Evolutionary conservation across 2,329 filamentous ascomycete species (phyloP).

Genomic region (Cladosporium sp.): DNA sequence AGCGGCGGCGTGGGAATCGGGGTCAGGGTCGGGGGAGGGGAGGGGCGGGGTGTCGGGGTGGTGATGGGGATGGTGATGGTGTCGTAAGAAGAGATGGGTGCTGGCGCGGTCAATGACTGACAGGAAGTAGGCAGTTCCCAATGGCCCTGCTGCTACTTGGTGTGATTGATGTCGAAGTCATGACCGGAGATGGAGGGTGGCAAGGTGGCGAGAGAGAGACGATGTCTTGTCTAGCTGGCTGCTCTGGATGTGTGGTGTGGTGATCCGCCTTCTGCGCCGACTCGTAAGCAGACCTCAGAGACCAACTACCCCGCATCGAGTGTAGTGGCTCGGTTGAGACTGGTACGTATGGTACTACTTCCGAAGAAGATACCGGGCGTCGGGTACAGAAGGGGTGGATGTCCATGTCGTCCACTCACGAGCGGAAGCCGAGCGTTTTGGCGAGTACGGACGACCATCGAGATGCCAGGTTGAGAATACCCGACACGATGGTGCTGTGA

Average conservation of each 20-base stretch:
- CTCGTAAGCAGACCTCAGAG: slow-evolving; percentile 7
- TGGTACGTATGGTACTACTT: slow-evolving; percentile 5
- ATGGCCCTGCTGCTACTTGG: background rate
- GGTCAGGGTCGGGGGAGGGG: background rate
- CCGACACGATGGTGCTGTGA: background rate
- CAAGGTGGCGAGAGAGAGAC: background rate
- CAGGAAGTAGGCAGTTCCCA: slow-evolving; percentile 3
- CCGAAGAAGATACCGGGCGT: slow-evolving; percentile 6
- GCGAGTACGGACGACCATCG: background rate
- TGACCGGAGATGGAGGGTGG: background rate
- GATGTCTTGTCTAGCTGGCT: background rate
- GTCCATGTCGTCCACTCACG: slow-evolving; percentile 4
- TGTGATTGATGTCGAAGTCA: background rate
- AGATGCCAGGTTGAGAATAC: background rate
- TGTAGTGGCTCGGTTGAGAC: slow-evolving; percentile 2
- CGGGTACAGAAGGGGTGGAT: background rate
- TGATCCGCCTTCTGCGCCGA: slow-evolving; percentile 3
- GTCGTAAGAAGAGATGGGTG: background rate
- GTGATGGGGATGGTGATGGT: background rate
- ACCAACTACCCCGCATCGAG: slow-evolving; percentile 9
- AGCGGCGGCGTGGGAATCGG: background rate
- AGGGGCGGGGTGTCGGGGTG: background rate
- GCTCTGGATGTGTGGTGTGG: background rate
- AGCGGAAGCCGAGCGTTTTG: background rate
- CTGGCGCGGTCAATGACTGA: background rate